These are phyloP conservation scores for Ogataea ganodermae DNA, from an alignment of 805 yeast species.

Conservation along the genomic window DNA sequence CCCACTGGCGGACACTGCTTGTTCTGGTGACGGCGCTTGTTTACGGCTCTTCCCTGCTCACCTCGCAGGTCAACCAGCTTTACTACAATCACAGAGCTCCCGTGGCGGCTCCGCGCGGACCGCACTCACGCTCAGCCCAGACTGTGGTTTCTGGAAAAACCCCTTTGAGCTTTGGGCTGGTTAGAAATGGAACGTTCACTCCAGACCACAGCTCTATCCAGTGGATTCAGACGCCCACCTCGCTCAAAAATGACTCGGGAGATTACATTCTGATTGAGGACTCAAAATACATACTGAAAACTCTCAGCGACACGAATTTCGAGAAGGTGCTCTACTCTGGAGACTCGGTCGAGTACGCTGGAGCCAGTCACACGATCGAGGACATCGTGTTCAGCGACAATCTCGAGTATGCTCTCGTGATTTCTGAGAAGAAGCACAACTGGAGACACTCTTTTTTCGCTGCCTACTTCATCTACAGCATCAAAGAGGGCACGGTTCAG, in stretches of 20 bases:
- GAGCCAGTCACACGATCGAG: conserved; percentile 47
- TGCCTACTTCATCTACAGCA: conserved; percentile 60
- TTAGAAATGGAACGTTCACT: conserved; percentile 56
- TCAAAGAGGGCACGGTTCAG: conserved; percentile 33
- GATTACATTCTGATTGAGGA: conserved; percentile 56
- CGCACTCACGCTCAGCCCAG: neutral
- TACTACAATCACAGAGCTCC: conserved; percentile 16
- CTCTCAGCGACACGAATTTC: conserved; percentile 46
- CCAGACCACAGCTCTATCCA: conserved; percentile 60
- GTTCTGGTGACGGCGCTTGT: conserved; percentile 17
- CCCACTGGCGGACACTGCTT: conserved; percentile 13
- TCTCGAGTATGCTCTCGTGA: conserved; percentile 56
- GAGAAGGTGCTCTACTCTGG: conserved; percentile 52
- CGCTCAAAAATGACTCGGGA: conserved; percentile 59
- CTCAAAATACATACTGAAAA: conserved; percentile 56
- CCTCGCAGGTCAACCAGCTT: conserved; percentile 21
- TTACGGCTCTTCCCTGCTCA: conserved; percentile 29
- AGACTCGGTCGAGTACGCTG: conserved; percentile 43
- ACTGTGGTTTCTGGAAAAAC: conserved; percentile 15
- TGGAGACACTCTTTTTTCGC: conserved; percentile 77
- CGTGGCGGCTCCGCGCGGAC: neutral
- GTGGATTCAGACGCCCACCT: conserved; percentile 63
- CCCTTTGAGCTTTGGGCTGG: conserved; percentile 43
- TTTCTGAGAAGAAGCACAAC: conserved; percentile 61
- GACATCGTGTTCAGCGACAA: conserved; percentile 67